Evolutionary conservation across 1,284 basidiomycete species (phyloP), one percentile per base, ranked within the genome.

Genomic region (Papiliotrema flavescens): DNA sequence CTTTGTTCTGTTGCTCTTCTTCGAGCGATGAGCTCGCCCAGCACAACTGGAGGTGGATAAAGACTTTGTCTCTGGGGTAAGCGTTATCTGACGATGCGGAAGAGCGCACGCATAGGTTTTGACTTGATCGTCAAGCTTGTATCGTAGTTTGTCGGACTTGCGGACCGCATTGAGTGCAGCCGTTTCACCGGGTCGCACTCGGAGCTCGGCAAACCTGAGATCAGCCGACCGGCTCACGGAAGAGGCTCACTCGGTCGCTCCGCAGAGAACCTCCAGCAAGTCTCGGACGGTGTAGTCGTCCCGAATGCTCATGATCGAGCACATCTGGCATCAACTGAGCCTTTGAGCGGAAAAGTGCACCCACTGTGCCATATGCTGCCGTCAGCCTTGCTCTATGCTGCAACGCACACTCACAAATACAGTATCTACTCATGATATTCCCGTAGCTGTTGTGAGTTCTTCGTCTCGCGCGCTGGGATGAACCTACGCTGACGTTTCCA

Each of bases 31-130:
- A 57, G 32, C 70, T 67, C 7, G 60, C 74, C 43, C 73, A 68
- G n/a, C 51, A 52, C 13, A 66, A 59, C 56, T 77, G 76, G 2
- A 76, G 53, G 9, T 69, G 56, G 2, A 76, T 56, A 52, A 72
- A 75, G 2, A 76, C 73, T 59, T 76, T 76, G 59, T 76, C 73
- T 9, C 71, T 70, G 54, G 7, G 20, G 23, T 67, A 43, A 67
- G 58, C 41, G 20, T 8, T 11, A 9, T 22, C 24, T 13, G 39
- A 3, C 3, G 7, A 11, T 7, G 7, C 42, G 41, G 40, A 2
- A n/a, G 3, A 5, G 58, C 64, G 47, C 24, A 71, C 62, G 59
- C 57, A 53, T 66, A 66, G 17, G 60, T 61, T 52, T 69, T 64
- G 44, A 64, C 62, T 1, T 54, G 54, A 15, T 66, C 66, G 1